Conservation (phyloP, 768 basidiomycete species). For the Lactarius deliciosus region DNA sequence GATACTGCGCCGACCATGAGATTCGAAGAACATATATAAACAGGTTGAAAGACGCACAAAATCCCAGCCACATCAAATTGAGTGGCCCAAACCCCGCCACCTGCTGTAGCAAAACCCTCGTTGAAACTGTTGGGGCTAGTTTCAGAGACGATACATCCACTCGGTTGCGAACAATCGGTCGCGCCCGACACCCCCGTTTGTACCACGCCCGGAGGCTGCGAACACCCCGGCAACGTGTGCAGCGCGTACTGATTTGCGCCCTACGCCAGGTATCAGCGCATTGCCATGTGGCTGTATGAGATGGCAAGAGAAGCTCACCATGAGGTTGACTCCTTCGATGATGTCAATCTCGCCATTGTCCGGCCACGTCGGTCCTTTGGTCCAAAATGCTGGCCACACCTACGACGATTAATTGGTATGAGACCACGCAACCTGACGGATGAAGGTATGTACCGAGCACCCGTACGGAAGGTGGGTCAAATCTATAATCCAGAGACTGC, state of each 20-base stretch:
- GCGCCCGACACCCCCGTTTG: slow-evolving; percentile 38
- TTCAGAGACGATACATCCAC: slow-evolving; percentile 41
- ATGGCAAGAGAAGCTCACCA: slow-evolving; percentile 17
- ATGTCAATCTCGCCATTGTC: slow-evolving; percentile 42
- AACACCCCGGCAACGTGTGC: slow-evolving; percentile 47
- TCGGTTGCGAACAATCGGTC: slow-evolving; percentile 37
- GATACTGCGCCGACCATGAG: slow-evolving; percentile 36
- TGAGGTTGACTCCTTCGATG: slow-evolving; percentile 54
- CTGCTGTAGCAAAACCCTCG: slow-evolving; percentile 44
- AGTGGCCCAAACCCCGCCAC: slow-evolving; percentile 68
- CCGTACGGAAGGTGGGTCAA: slow-evolving; percentile 53
- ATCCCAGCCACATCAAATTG: slow-evolving; percentile 63
- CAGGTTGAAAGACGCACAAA: slow-evolving; percentile 37
- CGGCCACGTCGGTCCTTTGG: slow-evolving; percentile 44
- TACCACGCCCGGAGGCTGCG: slow-evolving; percentile 33
- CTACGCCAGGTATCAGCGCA: slow-evolving; percentile 9
- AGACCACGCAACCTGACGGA: background rate
- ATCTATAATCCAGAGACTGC: slow-evolving; percentile 50
- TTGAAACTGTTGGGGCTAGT: slow-evolving; percentile 43
- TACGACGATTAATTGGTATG: background rate
- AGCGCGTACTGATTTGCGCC: slow-evolving; percentile 54
- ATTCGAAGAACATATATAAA: slow-evolving; percentile 1
- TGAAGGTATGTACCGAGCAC: slow-evolving; percentile 43
- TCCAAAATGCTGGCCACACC: slow-evolving; percentile 44
- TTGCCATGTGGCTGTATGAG: background rate